Evolutionary conservation across 306 rosid species (phyloP).

Genomic region (Cucurbita ficifolia): DNA sequence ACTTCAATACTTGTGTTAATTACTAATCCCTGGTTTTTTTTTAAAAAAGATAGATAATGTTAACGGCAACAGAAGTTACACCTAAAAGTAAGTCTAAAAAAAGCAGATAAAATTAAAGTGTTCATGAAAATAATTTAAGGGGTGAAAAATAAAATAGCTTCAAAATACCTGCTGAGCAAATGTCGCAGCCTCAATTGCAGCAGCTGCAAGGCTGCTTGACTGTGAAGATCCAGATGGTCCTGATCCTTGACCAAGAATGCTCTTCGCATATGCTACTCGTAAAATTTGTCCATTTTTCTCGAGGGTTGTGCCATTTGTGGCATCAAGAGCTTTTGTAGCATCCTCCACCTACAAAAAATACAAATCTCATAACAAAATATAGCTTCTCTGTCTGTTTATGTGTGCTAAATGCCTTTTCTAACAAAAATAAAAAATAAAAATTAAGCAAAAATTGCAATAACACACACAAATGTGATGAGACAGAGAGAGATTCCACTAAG

Average conservation of each 20-base stretch:
- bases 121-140: neutral
- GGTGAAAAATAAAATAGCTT: conserved; percentile 2
- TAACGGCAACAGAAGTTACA: neutral
- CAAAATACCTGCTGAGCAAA: conserved; percentile 79
- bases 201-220: conserved; percentile 94
- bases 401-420: neutral
- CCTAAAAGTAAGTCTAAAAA: neutral
- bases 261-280: conserved; percentile 93
- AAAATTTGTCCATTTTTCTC: conserved; percentile 91
- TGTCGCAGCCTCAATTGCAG: conserved; percentile 97
- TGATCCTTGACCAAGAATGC: conserved; percentile 80
- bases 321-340: conserved; percentile 88
- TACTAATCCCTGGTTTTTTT: neutral
- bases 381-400: neutral
- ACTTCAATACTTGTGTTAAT: neutral
- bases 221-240: conserved; percentile 70
- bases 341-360: conserved; percentile 61
- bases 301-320: conserved; percentile 76
- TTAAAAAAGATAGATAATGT: neutral
- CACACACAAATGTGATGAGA: neutral
- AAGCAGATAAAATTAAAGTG: neutral
- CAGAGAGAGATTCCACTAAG: neutral
- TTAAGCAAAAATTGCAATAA: neutral
- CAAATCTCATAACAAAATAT: neutral
- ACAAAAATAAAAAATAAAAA: neutral